Evolutionary conservation across 805 yeast genomes (phyloP).

Genomic region (Nakazawaea ambrosiae): DNA sequence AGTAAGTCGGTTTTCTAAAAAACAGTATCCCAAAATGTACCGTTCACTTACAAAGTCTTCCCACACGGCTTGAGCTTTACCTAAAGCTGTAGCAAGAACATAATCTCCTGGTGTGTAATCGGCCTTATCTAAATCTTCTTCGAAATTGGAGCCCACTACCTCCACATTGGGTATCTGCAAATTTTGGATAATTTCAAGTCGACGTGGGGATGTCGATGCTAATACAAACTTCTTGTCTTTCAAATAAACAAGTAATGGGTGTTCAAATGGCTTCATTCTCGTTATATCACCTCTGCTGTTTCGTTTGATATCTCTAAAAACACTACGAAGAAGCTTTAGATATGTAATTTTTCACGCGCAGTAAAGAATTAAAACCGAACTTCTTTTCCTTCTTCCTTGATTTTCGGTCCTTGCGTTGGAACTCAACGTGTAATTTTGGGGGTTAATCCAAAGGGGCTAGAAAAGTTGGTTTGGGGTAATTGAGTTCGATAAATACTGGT

Average conservation of each 20-base stretch:
- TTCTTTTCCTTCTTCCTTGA: not conserved
- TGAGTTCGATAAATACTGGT: no score
- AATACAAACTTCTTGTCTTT: slow-evolving; percentile 37
- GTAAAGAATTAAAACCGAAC: no score
- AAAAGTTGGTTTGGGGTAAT: no score
- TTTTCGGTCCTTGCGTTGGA: no score
- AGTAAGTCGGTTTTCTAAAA: not conserved
- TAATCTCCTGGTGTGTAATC: slow-evolving; percentile 46
- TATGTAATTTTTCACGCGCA: not conserved
- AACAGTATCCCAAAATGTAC: no score
- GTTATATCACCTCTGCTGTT: no score
- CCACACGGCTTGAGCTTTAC: slow-evolving; percentile 62
- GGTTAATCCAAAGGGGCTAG: no score
- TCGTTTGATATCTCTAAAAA: not conserved
- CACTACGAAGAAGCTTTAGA: not conserved
- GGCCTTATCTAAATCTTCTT: slow-evolving; percentile 64
- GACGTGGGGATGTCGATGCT: slow-evolving; percentile 81
- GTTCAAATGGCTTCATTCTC: slow-evolving; percentile 19
- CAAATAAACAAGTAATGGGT: slow-evolving; percentile 25
- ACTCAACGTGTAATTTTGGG: no score
- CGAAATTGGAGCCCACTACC: slow-evolving; percentile 60
- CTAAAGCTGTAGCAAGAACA: slow-evolving; percentile 61
- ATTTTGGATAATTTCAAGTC: slow-evolving; percentile 63
- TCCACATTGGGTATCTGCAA: slow-evolving; percentile 41
- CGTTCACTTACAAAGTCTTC: slow-evolving; percentile 23